Conservation (phyloP, 345 rosid genomes). For the Durio zibethinus region DNA sequence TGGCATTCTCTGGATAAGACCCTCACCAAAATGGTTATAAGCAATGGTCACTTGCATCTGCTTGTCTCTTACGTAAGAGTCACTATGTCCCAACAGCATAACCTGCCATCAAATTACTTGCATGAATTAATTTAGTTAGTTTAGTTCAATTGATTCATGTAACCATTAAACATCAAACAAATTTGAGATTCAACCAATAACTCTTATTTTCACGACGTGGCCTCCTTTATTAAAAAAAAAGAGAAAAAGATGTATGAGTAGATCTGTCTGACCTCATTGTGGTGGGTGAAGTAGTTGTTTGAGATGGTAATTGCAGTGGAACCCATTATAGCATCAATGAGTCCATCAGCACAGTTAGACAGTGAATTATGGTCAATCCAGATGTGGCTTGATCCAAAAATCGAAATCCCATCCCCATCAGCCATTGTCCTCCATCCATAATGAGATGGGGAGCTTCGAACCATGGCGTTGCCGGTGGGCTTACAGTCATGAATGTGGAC, state of each 20-base stretch:
- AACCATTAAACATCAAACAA: no score
- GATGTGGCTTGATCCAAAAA: conserved; percentile 74
- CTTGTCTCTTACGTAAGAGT: conserved; percentile 86
- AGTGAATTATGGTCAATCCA: conserved; percentile 94
- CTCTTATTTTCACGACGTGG: no score
- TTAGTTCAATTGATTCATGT: no score
- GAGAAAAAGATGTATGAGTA: background rate
- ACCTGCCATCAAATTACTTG: conserved; percentile 38
- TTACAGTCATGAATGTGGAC: conserved; percentile 67
- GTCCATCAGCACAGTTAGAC: conserved; percentile 74
- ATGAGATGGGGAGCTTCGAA: conserved; percentile 76
- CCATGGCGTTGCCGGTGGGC: conserved; percentile 80
- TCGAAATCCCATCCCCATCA: conserved; percentile 75
- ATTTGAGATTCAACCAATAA: no score
- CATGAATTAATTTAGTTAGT: background rate
- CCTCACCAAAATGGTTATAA: conserved; percentile 98
- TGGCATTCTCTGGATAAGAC: conserved; percentile 99
- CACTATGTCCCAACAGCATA: conserved; percentile 93
- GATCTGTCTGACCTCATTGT: conserved; percentile 38
- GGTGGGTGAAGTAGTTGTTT: conserved; percentile 74
- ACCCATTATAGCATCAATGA: conserved; percentile 63
- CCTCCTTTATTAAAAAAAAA: no score
- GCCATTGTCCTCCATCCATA: conserved; percentile 84
- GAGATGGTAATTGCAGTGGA: conserved; percentile 74
- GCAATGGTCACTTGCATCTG: conserved; percentile 94